Evolutionary conservation across 805 yeast genomes (phyloP).

Genomic region (Candida maris): DNA sequence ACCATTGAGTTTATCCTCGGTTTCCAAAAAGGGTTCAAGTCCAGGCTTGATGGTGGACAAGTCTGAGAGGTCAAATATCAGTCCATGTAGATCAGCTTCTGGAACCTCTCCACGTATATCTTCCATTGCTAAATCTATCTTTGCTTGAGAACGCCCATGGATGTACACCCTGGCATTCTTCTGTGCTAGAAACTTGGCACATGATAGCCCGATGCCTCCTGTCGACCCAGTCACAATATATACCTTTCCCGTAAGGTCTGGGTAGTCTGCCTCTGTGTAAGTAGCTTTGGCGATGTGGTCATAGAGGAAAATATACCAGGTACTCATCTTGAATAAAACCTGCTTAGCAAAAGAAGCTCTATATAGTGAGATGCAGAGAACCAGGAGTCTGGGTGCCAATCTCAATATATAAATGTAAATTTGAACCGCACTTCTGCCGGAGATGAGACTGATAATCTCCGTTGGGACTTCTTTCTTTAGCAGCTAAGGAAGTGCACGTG

Average conservation of each 20-base stretch:
- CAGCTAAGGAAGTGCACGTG: too few species aligned
- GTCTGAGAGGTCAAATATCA: constrained; percentile 39
- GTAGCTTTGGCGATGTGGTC: too few species aligned
- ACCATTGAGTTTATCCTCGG: constrained; percentile 31
- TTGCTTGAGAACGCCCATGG: constrained; percentile 3
- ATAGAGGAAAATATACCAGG: too few species aligned
- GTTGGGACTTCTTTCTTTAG: too few species aligned
- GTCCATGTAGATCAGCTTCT: constrained; percentile 30
- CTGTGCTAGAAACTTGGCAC: constrained; percentile 39
- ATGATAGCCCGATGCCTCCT: constrained; percentile 36
- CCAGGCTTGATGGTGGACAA: constrained; percentile 39
- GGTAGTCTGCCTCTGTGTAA: constrained; percentile 29
- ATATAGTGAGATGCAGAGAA: too few species aligned
- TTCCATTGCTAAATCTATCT: constrained; percentile 29
- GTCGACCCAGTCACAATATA: constrained; percentile 39
- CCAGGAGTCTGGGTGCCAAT: too few species aligned
- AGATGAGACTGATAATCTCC: too few species aligned
- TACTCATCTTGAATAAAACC: too few species aligned
- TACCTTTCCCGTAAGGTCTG: constrained; percentile 38
- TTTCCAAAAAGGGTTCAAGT: constrained; percentile 3
- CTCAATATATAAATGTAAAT: too few species aligned
- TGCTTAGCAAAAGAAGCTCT: too few species aligned
- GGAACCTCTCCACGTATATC: constrained; percentile 34
- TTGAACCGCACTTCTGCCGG: too few species aligned
- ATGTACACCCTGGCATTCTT: constrained; percentile 32